These are phyloP conservation scores for Sporothrix mexicana DNA, from an alignment of 2,329 filamentous ascomycete genomes.

Conservation along the genomic window DNA sequence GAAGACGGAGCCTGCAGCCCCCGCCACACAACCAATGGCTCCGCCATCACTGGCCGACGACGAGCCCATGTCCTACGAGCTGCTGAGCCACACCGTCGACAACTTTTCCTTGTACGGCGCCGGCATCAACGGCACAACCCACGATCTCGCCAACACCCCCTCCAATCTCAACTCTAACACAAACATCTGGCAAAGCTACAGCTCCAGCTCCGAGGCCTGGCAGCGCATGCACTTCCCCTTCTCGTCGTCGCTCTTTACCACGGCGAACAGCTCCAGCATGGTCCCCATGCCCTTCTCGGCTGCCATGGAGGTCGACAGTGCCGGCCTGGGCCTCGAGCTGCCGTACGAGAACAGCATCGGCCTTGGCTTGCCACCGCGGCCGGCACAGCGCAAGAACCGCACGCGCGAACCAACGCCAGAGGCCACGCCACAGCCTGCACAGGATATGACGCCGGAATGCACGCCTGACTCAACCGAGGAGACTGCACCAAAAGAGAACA, in stretches of 20 bases:
- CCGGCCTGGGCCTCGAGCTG: not conserved
- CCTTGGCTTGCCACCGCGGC: not conserved
- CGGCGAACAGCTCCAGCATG: not conserved
- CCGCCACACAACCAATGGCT: not conserved
- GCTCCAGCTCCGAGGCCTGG: conserved; percentile 21
- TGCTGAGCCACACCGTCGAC: conserved; percentile 20
- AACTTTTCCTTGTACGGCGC: conserved; percentile 13
- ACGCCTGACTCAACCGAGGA: not conserved
- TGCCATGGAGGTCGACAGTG: conserved; percentile 3
- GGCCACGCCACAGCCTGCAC: not conserved
- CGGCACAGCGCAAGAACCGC: not conserved
- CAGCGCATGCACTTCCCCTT: conserved; percentile 25
- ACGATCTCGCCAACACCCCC: not conserved
- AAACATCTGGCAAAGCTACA: too few relatives aligned
- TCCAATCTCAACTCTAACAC: too few relatives aligned
- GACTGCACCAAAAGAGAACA: not conserved
- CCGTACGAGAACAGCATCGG: not conserved
- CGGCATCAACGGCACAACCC: not conserved
- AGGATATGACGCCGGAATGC: not conserved
- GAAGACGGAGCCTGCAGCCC: too few relatives aligned
- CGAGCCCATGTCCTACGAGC: conserved; percentile 17
- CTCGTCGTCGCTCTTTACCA: not conserved
- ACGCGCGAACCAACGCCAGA: conserved; percentile 9
- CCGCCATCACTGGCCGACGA: conserved; percentile 3
- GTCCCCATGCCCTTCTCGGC: conserved; percentile 4